phyloP scores from a whole-genome alignment of 768 basidiomycete species.

The Mycena vulgaris region DNA sequence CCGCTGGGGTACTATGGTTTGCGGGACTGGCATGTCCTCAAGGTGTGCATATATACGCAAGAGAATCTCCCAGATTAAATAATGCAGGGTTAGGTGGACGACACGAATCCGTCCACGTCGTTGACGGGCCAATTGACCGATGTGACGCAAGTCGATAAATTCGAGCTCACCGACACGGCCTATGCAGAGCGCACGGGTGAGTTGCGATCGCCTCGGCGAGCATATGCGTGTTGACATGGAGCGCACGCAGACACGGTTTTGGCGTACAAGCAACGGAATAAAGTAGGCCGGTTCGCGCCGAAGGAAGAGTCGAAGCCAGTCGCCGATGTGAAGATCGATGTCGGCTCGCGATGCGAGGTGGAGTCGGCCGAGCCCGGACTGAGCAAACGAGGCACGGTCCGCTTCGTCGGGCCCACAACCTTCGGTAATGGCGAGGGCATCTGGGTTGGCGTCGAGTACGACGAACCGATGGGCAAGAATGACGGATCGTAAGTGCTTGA shows the following conservation, averaged over 20 bases:
- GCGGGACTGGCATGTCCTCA: slow-evolving; percentile 83
- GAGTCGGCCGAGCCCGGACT: slow-evolving; percentile 78
- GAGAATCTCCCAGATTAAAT: slow-evolving; percentile 9
- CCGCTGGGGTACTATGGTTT: slow-evolving; percentile 84
- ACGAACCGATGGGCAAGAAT: slow-evolving; percentile 96
- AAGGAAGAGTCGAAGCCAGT: slow-evolving; percentile 53
- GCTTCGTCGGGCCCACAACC: slow-evolving; percentile 86
- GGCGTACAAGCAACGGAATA: slow-evolving; percentile 88
- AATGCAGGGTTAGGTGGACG: slow-evolving; percentile 66
- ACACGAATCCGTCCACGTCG: slow-evolving; percentile 82
- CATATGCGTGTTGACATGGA: slow-evolving; percentile 15
- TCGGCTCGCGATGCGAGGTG: slow-evolving; percentile 89
- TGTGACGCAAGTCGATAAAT: slow-evolving; percentile 91
- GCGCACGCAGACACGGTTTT: slow-evolving; percentile 85
- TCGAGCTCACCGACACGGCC: slow-evolving; percentile 86
- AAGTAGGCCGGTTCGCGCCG: slow-evolving; percentile 90
- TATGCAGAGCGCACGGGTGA: slow-evolving; percentile 87
- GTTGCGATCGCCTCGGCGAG: slow-evolving; percentile 20
- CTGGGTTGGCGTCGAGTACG: slow-evolving; percentile 96
- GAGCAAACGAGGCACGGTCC: slow-evolving; percentile 85
- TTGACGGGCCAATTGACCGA: slow-evolving; percentile 91
- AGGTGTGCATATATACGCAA: slow-evolving; percentile 62
- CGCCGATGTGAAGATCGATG: slow-evolving; percentile 62
- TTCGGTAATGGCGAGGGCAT: slow-evolving; percentile 77
- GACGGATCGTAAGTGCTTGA: slow-evolving; percentile 89